Conservation (phyloP, 2,329 filamentous ascomycete species). For the Chaetomiaceae sp. region DNA sequence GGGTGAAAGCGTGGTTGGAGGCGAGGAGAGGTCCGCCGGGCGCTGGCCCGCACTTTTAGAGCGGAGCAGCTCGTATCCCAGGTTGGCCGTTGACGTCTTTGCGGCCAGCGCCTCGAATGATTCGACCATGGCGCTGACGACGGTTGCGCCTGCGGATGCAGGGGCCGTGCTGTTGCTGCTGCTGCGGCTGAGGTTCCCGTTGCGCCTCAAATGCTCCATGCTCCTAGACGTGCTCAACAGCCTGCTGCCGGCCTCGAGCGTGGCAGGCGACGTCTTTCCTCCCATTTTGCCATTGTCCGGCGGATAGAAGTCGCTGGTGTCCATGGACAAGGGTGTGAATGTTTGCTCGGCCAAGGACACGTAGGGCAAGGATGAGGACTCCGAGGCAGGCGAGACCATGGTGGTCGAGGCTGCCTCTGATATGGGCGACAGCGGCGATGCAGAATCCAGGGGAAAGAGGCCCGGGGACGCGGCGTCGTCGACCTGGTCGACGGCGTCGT, state of each 20-base stretch:
- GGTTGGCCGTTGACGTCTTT: slow-evolving; percentile 15
- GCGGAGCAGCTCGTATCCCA: slow-evolving; percentile 32
- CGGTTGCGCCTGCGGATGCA: slow-evolving; percentile 12
- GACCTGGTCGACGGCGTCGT: slow-evolving; percentile 14
- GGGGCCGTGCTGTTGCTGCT: slow-evolving; percentile 20
- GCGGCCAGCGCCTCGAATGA: slow-evolving; percentile 32
- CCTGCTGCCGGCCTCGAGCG: neutral
- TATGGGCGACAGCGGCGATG: slow-evolving; percentile 17
- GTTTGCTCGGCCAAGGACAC: slow-evolving; percentile 27
- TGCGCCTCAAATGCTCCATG: slow-evolving; percentile 13
- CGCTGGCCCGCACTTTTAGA: slow-evolving; percentile 23
- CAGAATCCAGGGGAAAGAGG: slow-evolving; percentile 6
- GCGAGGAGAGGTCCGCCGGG: slow-evolving; percentile 15
- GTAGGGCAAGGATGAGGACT: slow-evolving; percentile 23
- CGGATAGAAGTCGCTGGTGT: slow-evolving; percentile 24
- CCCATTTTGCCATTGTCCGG: neutral
- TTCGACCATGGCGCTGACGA: slow-evolving; percentile 32
- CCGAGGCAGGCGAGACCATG: slow-evolving; percentile 15
- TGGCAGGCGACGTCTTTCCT: slow-evolving; percentile 4
- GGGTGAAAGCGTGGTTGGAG: slow-evolving; percentile 21
- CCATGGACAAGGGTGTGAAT: slow-evolving; percentile 33
- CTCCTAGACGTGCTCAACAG: slow-evolving; percentile 13
- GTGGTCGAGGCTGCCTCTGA: slow-evolving; percentile 16
- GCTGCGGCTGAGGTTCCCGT: slow-evolving; percentile 15
- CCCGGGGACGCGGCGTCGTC: slow-evolving; percentile 3